A percentile compares a stretch with the other conserved stretches of the same genome.
Conservation (phyloP, 345 rosid genomes). For the Camelina laxa region DNA sequence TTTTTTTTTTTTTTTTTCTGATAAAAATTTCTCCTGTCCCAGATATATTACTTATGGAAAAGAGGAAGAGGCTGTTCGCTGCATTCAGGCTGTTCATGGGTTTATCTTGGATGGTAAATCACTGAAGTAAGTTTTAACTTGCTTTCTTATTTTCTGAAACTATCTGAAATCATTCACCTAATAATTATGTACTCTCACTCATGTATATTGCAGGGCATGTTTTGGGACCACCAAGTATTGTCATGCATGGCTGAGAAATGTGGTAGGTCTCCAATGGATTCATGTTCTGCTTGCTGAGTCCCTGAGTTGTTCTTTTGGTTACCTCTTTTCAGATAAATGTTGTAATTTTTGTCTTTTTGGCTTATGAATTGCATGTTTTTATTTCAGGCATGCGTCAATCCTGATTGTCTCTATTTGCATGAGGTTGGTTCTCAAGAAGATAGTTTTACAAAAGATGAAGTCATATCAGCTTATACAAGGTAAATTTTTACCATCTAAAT, state of each 20-base stretch:
- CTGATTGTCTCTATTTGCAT: conserved; percentile 79
- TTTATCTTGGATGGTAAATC: conserved; percentile 71
- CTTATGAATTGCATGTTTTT: conserved; percentile 38
- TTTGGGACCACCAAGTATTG: conserved; percentile 89
- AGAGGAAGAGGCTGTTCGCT: conserved; percentile 73
- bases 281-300: background rate
- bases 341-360: conserved; percentile 1
- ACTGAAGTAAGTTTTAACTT: conserved; percentile 55
- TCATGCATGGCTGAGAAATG: conserved; percentile 81
- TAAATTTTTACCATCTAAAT: conserved; percentile 16
- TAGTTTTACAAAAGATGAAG: conserved; percentile 78
- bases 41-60: conserved; percentile 68
- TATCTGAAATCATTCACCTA: background rate
- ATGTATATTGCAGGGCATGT: conserved; percentile 58
- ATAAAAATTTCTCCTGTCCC: background rate
- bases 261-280: conserved; percentile 46
- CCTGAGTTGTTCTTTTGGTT: background rate
- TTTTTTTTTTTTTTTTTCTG: background rate
- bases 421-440: conserved; percentile 76
- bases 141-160: conserved; percentile 12
- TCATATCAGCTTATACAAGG: conserved; percentile 70
- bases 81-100: conserved; percentile 77
- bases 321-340: conserved; percentile 14
- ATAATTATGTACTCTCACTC: background rate
- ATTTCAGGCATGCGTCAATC: conserved; percentile 67